Conservation (phyloP, 2,329 filamentous ascomycete genomes). For the Beauveria rudraprayagi region DNA sequence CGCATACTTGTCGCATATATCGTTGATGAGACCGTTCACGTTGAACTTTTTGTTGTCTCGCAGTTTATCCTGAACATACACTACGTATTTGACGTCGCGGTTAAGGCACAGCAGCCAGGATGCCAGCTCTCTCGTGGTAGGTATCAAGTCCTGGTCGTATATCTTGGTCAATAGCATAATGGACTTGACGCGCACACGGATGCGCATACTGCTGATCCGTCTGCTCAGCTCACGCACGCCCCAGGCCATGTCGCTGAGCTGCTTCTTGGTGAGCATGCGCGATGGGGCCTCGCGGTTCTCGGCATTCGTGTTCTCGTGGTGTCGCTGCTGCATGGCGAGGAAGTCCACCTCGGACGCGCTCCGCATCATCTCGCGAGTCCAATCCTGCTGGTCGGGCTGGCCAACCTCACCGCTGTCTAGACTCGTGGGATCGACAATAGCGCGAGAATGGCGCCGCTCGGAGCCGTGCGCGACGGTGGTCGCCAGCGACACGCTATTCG, state of each 20-base stretch:
- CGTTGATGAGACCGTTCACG: conserved; percentile 55
- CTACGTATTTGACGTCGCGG: conserved; percentile 58
- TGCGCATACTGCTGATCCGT: conserved; percentile 70
- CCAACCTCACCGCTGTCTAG: conserved; percentile 37
- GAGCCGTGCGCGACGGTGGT: conserved; percentile 14
- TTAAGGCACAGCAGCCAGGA: conserved; percentile 73
- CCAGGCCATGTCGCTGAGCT: conserved; percentile 95
- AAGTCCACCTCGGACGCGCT: conserved; percentile 34
- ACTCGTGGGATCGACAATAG: conserved; percentile 31
- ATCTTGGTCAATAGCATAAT: conserved; percentile 88
- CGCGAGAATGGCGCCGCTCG: conserved; percentile 17
- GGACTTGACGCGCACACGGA: conserved; percentile 72
- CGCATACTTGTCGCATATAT: conserved; percentile 41
- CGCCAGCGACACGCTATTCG: conserved; percentile 16
- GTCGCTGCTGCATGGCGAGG: conserved; percentile 11
- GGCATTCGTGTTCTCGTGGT: conserved; percentile 14
- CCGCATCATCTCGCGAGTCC: conserved; percentile 41
- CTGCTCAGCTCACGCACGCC: conserved; percentile 87
- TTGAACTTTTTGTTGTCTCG: conserved; percentile 67
- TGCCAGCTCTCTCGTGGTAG: conserved; percentile 66
- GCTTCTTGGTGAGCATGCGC: conserved; percentile 86
- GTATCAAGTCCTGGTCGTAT: conserved; percentile 74
- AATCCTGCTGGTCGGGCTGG: conserved; percentile 49
- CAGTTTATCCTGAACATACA: conserved; percentile 77
- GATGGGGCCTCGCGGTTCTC: conserved; percentile 26